Percentiles rank a stretch among this genome's conserved stretches.
Evolutionary conservation across 2,329 filamentous ascomycete genomes (phyloP).

Genomic region (Sclerotinia minor): DNA sequence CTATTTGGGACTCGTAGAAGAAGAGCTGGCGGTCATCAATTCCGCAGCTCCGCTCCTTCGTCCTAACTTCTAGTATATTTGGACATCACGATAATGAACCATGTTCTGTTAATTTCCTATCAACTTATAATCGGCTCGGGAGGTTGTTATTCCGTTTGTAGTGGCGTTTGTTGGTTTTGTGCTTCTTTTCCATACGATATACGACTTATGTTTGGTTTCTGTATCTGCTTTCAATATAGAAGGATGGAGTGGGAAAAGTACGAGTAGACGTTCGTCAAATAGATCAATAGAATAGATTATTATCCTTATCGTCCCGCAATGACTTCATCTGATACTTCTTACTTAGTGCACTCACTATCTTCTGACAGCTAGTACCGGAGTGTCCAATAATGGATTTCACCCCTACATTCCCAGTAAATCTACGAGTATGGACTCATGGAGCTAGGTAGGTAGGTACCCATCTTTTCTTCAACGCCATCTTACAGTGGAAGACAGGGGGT

Average conservation of each 20-base stretch:
- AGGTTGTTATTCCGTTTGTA: not conserved
- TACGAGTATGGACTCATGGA: no score
- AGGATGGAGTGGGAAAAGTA: not conserved
- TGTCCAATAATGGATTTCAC: not conserved
- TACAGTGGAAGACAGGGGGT: not conserved
- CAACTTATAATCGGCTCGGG: not conserved
- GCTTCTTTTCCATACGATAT: not conserved
- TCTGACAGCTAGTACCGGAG: not conserved
- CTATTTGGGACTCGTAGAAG: slow-evolving; percentile 42
- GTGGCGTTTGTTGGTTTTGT: slow-evolving; percentile 7
- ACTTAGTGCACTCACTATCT: not conserved
- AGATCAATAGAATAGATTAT: slow-evolving; percentile 16
- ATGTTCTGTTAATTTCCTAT: not conserved
- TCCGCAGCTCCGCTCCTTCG: not conserved
- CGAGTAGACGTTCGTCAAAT: not conserved
- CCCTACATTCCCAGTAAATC: not conserved
- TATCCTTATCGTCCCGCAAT: not conserved
- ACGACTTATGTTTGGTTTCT: not conserved
- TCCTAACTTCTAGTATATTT: not conserved
- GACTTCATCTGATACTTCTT: not conserved
- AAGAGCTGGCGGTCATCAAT: not conserved
- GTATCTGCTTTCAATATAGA: not conserved
- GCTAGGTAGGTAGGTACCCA: slow-evolving; percentile 5
- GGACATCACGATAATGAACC: not conserved
- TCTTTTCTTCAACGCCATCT: slow-evolving; percentile 9